Conservation (phyloP, 2,329 filamentous ascomycete genomes). For the Triangularia setosa region DNA sequence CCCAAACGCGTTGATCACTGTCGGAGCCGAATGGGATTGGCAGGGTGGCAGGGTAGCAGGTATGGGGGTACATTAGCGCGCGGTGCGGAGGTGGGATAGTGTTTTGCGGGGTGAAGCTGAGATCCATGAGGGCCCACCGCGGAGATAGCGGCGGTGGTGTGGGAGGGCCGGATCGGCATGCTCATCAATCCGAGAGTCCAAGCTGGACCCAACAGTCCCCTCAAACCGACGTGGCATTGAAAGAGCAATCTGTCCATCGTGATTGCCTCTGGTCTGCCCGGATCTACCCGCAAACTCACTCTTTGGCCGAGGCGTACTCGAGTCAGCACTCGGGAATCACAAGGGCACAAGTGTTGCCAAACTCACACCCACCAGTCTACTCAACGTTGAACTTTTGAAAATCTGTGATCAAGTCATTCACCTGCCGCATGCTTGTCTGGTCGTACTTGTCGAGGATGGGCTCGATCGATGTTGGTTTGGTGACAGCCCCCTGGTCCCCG, state of each 20-base stretch:
- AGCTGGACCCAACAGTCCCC: background rate
- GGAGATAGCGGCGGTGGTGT: constrained; percentile 17
- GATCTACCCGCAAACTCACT: background rate
- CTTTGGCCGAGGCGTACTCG: background rate
- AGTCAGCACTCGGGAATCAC: background rate
- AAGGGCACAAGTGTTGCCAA: background rate
- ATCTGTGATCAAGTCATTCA: constrained; percentile 36
- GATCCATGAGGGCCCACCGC: background rate
- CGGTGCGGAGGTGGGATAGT: constrained; percentile 25
- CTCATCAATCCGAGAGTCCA: background rate
- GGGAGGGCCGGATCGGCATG: constrained; percentile 6
- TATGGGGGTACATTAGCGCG: constrained; percentile 10
- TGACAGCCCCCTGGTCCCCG: background rate
- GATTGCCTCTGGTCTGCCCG: background rate
- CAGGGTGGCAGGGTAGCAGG: background rate
- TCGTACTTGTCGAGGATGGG: constrained; percentile 35
- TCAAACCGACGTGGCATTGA: background rate
- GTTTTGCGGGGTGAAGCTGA: constrained; percentile 2
- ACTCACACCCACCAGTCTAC: background rate
- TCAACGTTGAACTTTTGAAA: constrained; percentile 33
- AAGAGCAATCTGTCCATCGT: background rate
- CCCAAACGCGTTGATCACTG: background rate
- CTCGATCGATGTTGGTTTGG: constrained; percentile 20
- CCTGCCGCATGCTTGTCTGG: constrained; percentile 38
- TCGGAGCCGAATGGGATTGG: constrained; percentile 21